Percentiles rank a stretch among this genome's conserved stretches.
Conservation (phyloP, 495 filamentous ascomycete genomes). For the Trichodelitschia bisporula region DNA sequence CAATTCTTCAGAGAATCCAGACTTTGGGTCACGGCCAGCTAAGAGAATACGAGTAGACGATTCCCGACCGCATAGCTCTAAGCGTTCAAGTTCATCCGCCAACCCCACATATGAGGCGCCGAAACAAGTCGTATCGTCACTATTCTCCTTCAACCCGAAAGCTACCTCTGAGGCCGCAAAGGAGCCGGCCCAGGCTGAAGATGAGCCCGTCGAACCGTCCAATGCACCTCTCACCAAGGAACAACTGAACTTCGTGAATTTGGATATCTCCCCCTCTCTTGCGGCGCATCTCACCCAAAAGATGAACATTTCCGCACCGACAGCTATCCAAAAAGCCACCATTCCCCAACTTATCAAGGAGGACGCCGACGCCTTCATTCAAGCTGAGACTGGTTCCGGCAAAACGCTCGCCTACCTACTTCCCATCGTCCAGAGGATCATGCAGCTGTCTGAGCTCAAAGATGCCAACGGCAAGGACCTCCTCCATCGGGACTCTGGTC, state of each 20-base stretch:
- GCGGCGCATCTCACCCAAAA: slow-evolving; percentile 68
- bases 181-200: slow-evolving; percentile 7
- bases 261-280: slow-evolving; percentile 54
- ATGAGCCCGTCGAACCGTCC: slow-evolving; percentile 43
- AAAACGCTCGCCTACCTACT: slow-evolving; percentile 89
- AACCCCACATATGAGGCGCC: slow-evolving; percentile 2
- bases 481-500: slow-evolving; percentile 56
- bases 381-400: slow-evolving; percentile 90
- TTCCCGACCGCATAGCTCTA: no score
- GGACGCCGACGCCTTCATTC: slow-evolving; percentile 81
- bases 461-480: slow-evolving; percentile 14
- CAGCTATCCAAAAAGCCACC: slow-evolving; percentile 76
- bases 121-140: slow-evolving; percentile 51
- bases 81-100: no score
- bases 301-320: slow-evolving; percentile 70
- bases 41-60: slow-evolving; percentile 3
- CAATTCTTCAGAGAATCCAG: no score
- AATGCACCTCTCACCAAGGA: slow-evolving; percentile 84
- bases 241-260: slow-evolving; percentile 53
- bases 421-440: slow-evolving; percentile 62
- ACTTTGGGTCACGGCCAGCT: no score
- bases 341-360: slow-evolving; percentile 56
- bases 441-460: slow-evolving; percentile 19
- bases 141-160: slow-evolving; percentile 54
- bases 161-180: not conserved